Base-by-base conservation (phyloP, 2,329 filamentous ascomycete genomes). In the Podosphaera fusca region DNA sequence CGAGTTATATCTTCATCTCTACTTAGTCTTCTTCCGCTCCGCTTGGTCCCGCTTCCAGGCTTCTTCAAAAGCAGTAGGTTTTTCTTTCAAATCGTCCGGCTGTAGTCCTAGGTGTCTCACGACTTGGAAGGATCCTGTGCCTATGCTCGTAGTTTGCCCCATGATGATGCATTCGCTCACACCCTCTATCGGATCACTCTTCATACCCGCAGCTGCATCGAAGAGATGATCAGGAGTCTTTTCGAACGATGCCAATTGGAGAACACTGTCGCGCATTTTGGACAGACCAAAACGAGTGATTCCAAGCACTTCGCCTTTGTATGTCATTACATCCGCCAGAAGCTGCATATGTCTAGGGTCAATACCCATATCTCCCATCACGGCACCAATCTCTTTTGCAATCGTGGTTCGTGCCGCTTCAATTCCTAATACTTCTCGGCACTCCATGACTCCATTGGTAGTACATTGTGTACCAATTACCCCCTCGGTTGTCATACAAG, bases 181-280 rank as follows among this genome's bases (percentile, higher is more conserved):
- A 64, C 92, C 92, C 69, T 95, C 86, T 59, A 98, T 94, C 60
- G 79, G 76, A 71, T 98, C 92, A 34, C 80, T 84, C 74, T 95
- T 95, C 76, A 94, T 94, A 58, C 83, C 82, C 4, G 87, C 85
- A 5, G 89, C 92, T 2, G 92, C 92, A 61, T 95, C 90, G 66
- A 98, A 98, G 46, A 98, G 72, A 70, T 98, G 92, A 67, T 98
- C 92, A 0, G 92, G 88, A 52, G 92, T 98, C 78, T 96, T 96
- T 71, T 98, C 92, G 67, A 98, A 98, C 21, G 84, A 90, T 0
- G 92, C 92, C 10, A 98, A 77, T 70, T 98, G 92, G 57, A 98
- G 73, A 9, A 96, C 92, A 14, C 80, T 86, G 69, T 98, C 92
- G 55, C 92, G 78, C 84, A 95, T 96, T 75, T 96, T 98, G 58